These are phyloP conservation scores for Aspergillus versicolor DNA, from an alignment of 2,329 filamentous ascomycete species.

Conservation along the genomic window DNA sequence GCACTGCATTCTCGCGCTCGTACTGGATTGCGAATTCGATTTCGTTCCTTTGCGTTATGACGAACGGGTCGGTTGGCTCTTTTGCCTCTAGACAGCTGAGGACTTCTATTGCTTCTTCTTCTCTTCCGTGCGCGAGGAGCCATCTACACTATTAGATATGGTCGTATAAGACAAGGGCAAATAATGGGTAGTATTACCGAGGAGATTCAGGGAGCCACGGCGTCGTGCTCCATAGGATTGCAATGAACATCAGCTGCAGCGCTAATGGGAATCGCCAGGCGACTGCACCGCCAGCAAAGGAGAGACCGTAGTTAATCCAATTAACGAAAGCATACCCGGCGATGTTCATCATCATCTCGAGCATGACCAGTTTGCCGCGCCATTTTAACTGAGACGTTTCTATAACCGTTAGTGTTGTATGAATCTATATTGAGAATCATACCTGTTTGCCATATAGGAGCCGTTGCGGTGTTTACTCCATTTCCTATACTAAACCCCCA, in stretches of 20 bases:
- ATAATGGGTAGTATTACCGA: neutral
- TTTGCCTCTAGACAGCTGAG: slow-evolving; percentile 51
- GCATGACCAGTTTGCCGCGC: slow-evolving; percentile 48
- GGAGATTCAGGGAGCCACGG: slow-evolving; percentile 33
- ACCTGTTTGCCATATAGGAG: slow-evolving; percentile 51
- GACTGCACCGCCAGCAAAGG: slow-evolving; percentile 43
- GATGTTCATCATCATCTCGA: slow-evolving; percentile 53
- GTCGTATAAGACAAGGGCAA: neutral
- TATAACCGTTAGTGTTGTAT: too few relatives aligned
- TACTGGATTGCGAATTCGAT: slow-evolving; percentile 51
- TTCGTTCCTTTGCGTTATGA: slow-evolving; percentile 45
- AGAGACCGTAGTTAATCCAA: slow-evolving; percentile 55
- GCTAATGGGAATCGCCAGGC: slow-evolving; percentile 50
- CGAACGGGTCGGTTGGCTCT: slow-evolving; percentile 45
- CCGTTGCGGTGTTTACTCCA: slow-evolving; percentile 52
- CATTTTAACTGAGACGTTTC: slow-evolving; percentile 47
- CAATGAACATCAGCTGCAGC: slow-evolving; percentile 52
- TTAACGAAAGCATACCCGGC: slow-evolving; percentile 51
- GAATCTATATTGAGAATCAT: too few relatives aligned
- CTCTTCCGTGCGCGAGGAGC: slow-evolving; percentile 42
- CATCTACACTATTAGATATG: slow-evolving; percentile 31
- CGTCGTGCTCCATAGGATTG: slow-evolving; percentile 46
- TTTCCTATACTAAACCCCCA: slow-evolving; percentile 22
- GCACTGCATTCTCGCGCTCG: slow-evolving; percentile 50
- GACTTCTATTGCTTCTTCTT: slow-evolving; percentile 50